A percentile compares a stretch with the other conserved stretches of the same genome.
Conservation (phyloP, 2,329 filamentous ascomycete genomes). For the Cytospora piceicola region DNA sequence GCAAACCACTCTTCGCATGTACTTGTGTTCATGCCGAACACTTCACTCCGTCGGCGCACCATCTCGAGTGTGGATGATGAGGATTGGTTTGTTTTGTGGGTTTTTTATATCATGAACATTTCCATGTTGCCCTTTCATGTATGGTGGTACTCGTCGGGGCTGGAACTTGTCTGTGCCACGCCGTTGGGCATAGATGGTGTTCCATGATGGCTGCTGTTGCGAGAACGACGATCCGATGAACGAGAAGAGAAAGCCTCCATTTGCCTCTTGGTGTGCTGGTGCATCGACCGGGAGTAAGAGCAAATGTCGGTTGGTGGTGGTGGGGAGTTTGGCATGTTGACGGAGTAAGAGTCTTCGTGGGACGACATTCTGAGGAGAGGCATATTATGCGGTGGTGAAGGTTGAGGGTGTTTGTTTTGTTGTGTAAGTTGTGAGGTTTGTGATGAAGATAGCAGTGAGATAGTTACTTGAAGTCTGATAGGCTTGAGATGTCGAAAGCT, state of each 20-base stretch:
- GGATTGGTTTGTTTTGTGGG: background rate
- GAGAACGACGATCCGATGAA: constrained; percentile 44
- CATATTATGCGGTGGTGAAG: constrained; percentile 16
- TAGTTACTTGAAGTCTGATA: background rate
- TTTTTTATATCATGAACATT: background rate
- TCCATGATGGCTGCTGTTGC: constrained; percentile 21
- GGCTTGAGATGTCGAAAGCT: background rate
- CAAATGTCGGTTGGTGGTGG: constrained; percentile 38
- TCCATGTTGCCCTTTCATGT: constrained; percentile 28
- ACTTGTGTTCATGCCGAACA: constrained; percentile 1
- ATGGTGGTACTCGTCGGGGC: constrained; percentile 32
- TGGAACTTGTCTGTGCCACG: constrained; percentile 25
- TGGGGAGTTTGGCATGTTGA: constrained; percentile 34
- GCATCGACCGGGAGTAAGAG: constrained; percentile 63
- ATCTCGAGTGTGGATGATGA: background rate
- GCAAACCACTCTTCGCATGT: background rate
- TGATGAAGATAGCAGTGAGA: background rate
- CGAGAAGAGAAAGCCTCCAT: constrained; percentile 61
- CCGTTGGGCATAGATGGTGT: constrained; percentile 37
- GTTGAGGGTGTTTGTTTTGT: background rate
- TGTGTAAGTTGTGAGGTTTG: background rate
- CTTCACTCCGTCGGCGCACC: constrained; percentile 1
- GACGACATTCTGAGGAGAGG: constrained; percentile 34
- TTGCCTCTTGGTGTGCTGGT: constrained; percentile 66
- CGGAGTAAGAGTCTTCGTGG: constrained; percentile 32